Evolutionary conservation across 2,329 filamentous ascomycete species (phyloP), one percentile per base, ranked within the genome.

Genomic region (Didymella lethalis): DNA sequence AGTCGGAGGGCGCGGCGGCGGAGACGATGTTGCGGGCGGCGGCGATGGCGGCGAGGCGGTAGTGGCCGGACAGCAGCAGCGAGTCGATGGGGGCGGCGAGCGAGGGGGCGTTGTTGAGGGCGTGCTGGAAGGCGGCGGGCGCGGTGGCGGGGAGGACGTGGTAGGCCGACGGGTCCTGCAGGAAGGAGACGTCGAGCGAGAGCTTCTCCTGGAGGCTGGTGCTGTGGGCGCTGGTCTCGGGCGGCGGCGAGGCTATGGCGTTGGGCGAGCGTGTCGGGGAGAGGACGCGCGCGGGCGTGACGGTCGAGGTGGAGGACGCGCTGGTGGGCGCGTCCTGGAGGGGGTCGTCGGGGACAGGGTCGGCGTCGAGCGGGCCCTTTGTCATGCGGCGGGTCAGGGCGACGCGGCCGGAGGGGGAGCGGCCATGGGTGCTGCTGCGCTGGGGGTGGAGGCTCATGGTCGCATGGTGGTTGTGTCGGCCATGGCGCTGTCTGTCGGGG

Each of bases 141-240:
- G 84, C 81, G 87, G 83, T 16, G 84, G 85, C 73, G 0, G 90
- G 88, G 25, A 97, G 82, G 1, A 90, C 87, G 73, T 97, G 93
- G 80, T 94, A 97, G 55, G 93, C 89, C 64, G 92, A 87, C 3
- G 91, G 88, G 20, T 89, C 86, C 11, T 95, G 85, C 45, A 97
- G 87, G 75, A 90, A 94, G 31, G 57, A 58, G 18, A 61, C 48
- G 58, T 61, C 58, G 48, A 57, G 50, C 2, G 59, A 50, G 54
- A 40, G 36, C n/a, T 10, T 18, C 36, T 40, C n/a, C 6, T 20
- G 36, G 36, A 40, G 20, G 36, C 36, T n/a, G 36, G 20, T 40
- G 36, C 6, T n/a, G 36, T 10, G 4, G 16, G 7, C 6, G 36
- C 36, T 40, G 36, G 36, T 2, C 8, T 40, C 36, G 36, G 36